Base-by-base conservation (phyloP, 495 filamentous ascomycete genomes). In the Aspergillus haitiensis region DNA sequence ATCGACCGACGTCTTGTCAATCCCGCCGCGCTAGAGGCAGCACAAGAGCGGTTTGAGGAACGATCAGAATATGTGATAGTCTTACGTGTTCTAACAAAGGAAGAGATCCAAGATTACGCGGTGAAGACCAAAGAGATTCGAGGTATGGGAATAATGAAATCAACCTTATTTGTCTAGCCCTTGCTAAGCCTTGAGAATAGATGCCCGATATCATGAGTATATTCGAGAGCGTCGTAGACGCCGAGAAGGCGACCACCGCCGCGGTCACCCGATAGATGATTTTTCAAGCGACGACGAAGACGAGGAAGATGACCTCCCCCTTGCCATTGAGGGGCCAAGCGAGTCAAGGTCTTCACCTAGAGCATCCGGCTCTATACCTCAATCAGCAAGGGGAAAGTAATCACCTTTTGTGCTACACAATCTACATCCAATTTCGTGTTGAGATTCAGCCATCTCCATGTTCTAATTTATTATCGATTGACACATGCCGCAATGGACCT, bases 1-100 rank as follows among this genome's bases (percentile, higher is more conserved):
- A 89, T 96, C 67, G 88, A 86, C 70, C 83, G 91, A 32, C 82
- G 86, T 53, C 79, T 93, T 54, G 91, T 96, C 64, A 96, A 92
- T 64, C 90, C 91, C 0, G 87, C 86, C 56, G 90, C 91, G 0
- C 75, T 96, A 52, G 85, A 87, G 58, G 79, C 85, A 12, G 89
- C 85, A 1, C 86, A 89, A 64, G 91, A 94, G 74, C 84, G 91
- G 27, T 96, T 84, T 64, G 91, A 93, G 66, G 86, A 92, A 64
- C 81, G 89, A 44, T 77, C 88, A 49, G 89, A 93, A 47, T 91
- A 89, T 69, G 89, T 96, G 39, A 93, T 96, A 72, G 91, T 94
- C 5, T 73, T 94, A 58, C 77, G 90, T 39, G 90, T 94, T 15
- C 68, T 96, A 65, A 84, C 78, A 27, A 89, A 88, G 73, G 88